Conservation (phyloP, 495 filamentous ascomycete genomes). For the Filosporella fistucella region DNA sequence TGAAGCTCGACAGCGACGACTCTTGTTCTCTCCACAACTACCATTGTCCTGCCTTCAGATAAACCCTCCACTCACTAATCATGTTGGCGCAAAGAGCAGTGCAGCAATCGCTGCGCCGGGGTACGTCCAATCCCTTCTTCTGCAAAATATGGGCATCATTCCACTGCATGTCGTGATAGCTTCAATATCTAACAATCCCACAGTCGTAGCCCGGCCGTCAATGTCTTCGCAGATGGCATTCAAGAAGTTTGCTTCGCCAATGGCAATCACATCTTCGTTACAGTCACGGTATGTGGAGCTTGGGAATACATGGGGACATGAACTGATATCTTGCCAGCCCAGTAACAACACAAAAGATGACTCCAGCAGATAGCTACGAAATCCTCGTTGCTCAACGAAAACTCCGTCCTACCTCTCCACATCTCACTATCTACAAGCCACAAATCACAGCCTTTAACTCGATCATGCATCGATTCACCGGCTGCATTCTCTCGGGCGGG, state of each 20-base stretch:
- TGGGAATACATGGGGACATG: conserved; percentile 8
- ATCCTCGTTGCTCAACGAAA: conserved; percentile 85
- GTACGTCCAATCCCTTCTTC: conserved; percentile 40
- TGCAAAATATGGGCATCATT: conserved; percentile 42
- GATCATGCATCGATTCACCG: conserved; percentile 76
- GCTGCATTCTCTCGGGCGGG: conserved; percentile 60
- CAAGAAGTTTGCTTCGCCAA: conserved; percentile 15
- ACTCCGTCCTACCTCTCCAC: conserved; percentile 78
- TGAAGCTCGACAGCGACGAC: no score
- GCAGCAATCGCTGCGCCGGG: conserved; percentile 63
- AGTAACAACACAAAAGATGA: conserved; percentile 55
- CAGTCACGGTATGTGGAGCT: conserved; percentile 47
- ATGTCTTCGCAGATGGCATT: conserved; percentile 16
- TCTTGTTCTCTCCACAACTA: conserved; percentile 2
- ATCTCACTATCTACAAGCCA: conserved; percentile 83
- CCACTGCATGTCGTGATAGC: conserved; percentile 36
- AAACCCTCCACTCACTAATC: conserved; percentile 24
- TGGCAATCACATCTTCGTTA: conserved; percentile 23
- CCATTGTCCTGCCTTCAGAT: conserved; percentile 7
- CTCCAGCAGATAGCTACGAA: conserved; percentile 51
- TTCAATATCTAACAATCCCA: conserved; percentile 24
- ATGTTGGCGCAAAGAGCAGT: conserved; percentile 67
- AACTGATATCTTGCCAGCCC: conserved; percentile 34
- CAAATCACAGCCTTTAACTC: conserved; percentile 83
- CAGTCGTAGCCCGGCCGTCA: conserved; percentile 22